Conservation (phyloP, 2,329 filamentous ascomycete genomes). For the Ascochyta viciae-villosae region DNA sequence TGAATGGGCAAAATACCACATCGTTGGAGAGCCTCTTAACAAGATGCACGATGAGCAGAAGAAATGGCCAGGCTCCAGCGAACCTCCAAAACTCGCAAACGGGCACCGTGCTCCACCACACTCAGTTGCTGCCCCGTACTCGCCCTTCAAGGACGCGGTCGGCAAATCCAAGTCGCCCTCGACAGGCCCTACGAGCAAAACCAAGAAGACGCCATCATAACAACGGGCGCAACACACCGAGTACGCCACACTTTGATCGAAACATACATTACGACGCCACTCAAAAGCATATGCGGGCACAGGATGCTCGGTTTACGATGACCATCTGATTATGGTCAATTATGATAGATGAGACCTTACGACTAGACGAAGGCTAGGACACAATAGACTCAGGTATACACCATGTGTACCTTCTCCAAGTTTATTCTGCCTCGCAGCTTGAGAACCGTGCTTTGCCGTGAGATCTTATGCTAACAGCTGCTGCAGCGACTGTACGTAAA, state of each 20-base stretch:
- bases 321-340: conserved; percentile 30
- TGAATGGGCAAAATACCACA: conserved; percentile 93
- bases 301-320: conserved; percentile 33
- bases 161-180: conserved; percentile 32
- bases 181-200: conserved; percentile 32
- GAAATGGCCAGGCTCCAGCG: conserved; percentile 50
- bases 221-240: conserved; percentile 10
- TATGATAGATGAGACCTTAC: conserved; percentile 39
- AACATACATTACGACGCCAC: conserved; percentile 13
- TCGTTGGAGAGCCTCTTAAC: conserved; percentile 85
- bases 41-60: conserved; percentile 83
- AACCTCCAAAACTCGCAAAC: conserved; percentile 44
- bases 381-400: conserved; percentile 28
- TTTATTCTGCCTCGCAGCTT: neutral
- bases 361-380: conserved; percentile 30
- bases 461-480: neutral
- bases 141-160: conserved; percentile 63
- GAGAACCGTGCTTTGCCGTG: neutral
- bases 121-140: conserved; percentile 65
- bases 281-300: conserved; percentile 30
- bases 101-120: conserved; percentile 57
- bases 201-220: conserved; percentile 43
- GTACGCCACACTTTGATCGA: conserved; percentile 6
- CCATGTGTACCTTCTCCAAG: conserved; percentile 15
- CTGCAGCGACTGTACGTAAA: neutral